These are phyloP conservation scores for Epichloe coenophiala DNA, from an alignment of 2,329 filamentous ascomycete genomes.

Conservation along the genomic window DNA sequence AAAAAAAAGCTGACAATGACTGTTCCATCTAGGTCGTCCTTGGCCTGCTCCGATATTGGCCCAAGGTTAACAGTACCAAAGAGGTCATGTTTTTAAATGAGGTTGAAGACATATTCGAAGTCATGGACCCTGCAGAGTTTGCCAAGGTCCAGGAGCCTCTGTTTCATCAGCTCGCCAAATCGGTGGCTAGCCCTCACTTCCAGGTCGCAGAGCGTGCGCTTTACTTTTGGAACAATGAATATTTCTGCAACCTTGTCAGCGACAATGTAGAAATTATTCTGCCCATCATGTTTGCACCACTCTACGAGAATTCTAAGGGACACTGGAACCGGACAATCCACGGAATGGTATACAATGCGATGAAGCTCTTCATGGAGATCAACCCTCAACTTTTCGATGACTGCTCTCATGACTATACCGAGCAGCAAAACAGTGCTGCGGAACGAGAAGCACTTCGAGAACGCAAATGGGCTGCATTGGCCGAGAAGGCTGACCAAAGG, in stretches of 20 bases:
- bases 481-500: slow-evolving; percentile 63
- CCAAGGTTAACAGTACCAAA: slow-evolving; percentile 98
- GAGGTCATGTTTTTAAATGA: slow-evolving; percentile 99
- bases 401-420: slow-evolving; percentile 95
- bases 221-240: slow-evolving; percentile 99
- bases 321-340: slow-evolving; percentile 99
- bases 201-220: slow-evolving; percentile 94
- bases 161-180: slow-evolving; percentile 95
- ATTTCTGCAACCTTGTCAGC: slow-evolving; percentile 97
- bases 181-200: slow-evolving; percentile 95
- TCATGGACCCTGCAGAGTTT: slow-evolving; percentile 98
- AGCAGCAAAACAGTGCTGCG: slow-evolving; percentile 86
- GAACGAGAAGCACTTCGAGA: slow-evolving; percentile 70
- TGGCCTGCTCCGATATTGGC: slow-evolving; percentile 91
- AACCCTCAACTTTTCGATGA: slow-evolving; percentile 97
- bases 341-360: slow-evolving; percentile 98
- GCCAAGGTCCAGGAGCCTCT: slow-evolving; percentile 96
- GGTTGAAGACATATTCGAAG: slow-evolving; percentile 98
- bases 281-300: slow-evolving; percentile 96
- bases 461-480: slow-evolving; percentile 77
- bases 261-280: slow-evolving; percentile 98
- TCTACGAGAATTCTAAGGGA: slow-evolving; percentile 98
- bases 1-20: background rate
- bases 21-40: slow-evolving; percentile 60
- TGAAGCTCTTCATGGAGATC: slow-evolving; percentile 99